phyloP scores from a whole-genome alignment of 176 grass and related monocot genomes.

The Raddia guianensis region DNA sequence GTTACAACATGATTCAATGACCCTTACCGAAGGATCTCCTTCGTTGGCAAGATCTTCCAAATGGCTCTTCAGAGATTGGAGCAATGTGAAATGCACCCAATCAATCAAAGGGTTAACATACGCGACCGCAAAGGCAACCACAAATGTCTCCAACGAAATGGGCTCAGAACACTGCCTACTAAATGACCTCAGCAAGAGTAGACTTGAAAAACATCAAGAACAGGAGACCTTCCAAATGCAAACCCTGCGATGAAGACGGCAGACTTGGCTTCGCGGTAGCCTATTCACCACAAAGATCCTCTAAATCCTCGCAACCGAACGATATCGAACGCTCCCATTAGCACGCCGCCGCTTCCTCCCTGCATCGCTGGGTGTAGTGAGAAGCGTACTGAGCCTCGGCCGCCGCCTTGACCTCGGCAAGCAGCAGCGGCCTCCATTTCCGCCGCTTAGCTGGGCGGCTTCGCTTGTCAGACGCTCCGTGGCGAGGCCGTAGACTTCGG shows the following conservation, averaged over 20 bases:
- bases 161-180: slow-evolving; percentile 80
- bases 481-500: too few species aligned
- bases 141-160: slow-evolving; percentile 75
- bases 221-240: slow-evolving; percentile 73
- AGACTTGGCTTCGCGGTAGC: slow-evolving; percentile 55
- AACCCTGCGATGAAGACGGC: slow-evolving; percentile 63
- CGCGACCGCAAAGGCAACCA: slow-evolving; percentile 51
- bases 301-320: slow-evolving; percentile 44
- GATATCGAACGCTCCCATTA: slow-evolving; percentile 19
- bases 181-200: slow-evolving; percentile 87
- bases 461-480: too few species aligned
- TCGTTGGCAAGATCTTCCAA: slow-evolving; percentile 71
- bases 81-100: slow-evolving; percentile 81
- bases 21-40: slow-evolving; percentile 70
- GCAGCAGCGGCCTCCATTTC: too few species aligned
- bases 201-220: slow-evolving; percentile 80
- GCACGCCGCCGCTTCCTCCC: slow-evolving; percentile 33
- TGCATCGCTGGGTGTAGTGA: too few species aligned
- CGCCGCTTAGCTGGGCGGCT: too few species aligned
- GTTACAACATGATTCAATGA: slow-evolving; percentile 6
- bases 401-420: too few species aligned
- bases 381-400: too few species aligned
- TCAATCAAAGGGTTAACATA: slow-evolving; percentile 77
- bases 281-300: slow-evolving; percentile 33
- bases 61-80: slow-evolving; percentile 76